Percentiles rank a stretch among this genome's conserved stretches.
These are phyloP conservation scores for Kwoniella bestiolae DNA, from an alignment of 768 basidiomycete species.

Conservation along the genomic window DNA sequence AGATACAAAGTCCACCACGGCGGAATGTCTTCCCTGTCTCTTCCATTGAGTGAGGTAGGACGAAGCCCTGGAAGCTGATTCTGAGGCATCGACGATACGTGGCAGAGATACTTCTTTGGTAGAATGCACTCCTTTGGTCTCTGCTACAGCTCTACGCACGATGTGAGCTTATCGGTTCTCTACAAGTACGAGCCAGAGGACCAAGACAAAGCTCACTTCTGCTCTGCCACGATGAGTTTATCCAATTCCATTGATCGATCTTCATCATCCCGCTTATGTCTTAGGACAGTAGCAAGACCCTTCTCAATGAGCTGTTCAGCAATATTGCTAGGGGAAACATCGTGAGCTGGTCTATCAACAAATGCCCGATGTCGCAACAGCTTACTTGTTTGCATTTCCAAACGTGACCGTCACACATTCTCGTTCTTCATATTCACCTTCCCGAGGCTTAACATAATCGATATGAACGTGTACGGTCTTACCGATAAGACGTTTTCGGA, in stretches of 20 bases:
- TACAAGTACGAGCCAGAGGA: neutral
- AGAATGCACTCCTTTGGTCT: conserved; percentile 83
- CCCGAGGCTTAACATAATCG: conserved; percentile 87
- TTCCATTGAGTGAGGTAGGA: conserved; percentile 92
- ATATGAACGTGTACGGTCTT: conserved; percentile 61
- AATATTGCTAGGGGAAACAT: conserved; percentile 67
- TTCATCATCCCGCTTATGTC: conserved; percentile 94
- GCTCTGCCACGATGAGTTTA: conserved; percentile 92
- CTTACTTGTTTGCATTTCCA: conserved; percentile 78
- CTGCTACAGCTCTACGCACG: conserved; percentile 69
- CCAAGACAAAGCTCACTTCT: conserved; percentile 67
- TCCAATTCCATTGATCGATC: conserved; percentile 95
- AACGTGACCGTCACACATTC: conserved; percentile 89
- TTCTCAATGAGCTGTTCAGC: conserved; percentile 93
- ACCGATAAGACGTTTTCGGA: conserved; percentile 89
- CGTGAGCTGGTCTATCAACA: neutral
- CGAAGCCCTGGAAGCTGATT: conserved; percentile 75
- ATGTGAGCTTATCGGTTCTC: conserved; percentile 29
- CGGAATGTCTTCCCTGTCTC: conserved; percentile 78
- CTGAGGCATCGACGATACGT: conserved; percentile 86
- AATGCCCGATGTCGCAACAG: neutral
- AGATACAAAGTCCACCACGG: conserved; percentile 82
- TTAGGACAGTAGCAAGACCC: conserved; percentile 83
- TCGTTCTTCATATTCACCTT: conserved; percentile 91
- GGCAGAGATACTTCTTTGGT: conserved; percentile 82